Evolutionary conservation across 106 monocot species (phyloP).

Genomic region (Acorus calamus): DNA sequence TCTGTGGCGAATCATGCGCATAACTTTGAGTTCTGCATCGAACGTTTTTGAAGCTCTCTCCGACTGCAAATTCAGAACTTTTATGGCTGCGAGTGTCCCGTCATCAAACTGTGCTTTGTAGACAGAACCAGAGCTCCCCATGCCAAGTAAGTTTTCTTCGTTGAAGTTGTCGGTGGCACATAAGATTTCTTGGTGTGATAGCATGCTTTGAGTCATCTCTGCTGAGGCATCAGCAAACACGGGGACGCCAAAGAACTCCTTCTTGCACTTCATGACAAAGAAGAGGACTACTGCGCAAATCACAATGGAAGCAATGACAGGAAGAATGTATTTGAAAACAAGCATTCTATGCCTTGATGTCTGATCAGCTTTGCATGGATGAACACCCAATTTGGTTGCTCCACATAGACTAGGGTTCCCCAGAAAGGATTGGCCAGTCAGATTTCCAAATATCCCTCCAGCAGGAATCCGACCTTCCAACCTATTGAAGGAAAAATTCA

Average conservation of each 20-base stretch:
- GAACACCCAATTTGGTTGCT: conserved; percentile 1
- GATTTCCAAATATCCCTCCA: conserved; percentile 11
- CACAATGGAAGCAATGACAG: not conserved
- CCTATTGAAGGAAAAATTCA: conserved; percentile 22
- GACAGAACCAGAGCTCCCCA: conserved; percentile 7
- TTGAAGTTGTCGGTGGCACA: conserved; percentile 19
- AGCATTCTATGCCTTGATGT: not conserved
- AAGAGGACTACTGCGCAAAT: too few relatives aligned
- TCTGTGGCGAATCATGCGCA: conserved; percentile 15
- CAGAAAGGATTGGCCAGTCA: conserved; percentile 4
- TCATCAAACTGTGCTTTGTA: conserved; percentile 16
- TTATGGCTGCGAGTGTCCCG: conserved; percentile 1
- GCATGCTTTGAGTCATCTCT: not conserved
- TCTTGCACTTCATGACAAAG: too few relatives aligned
- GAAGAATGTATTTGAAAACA: conserved; percentile 7
- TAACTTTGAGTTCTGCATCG: conserved; percentile 10
- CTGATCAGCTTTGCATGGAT: conserved; percentile 4
- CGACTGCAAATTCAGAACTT: conserved; percentile 12
- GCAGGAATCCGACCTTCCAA: conserved; percentile 14
- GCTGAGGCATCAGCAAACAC: not conserved
- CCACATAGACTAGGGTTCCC: conserved; percentile 18
- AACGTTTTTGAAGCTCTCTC: conserved; percentile 8
- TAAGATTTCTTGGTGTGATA: conserved; percentile 15
- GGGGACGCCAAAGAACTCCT: not conserved
- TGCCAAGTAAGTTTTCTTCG: conserved; percentile 15